These are phyloP conservation scores for Elongisporangium anandrum DNA, from an alignment of 352 stramenopile species.

Conservation along the genomic window DNA sequence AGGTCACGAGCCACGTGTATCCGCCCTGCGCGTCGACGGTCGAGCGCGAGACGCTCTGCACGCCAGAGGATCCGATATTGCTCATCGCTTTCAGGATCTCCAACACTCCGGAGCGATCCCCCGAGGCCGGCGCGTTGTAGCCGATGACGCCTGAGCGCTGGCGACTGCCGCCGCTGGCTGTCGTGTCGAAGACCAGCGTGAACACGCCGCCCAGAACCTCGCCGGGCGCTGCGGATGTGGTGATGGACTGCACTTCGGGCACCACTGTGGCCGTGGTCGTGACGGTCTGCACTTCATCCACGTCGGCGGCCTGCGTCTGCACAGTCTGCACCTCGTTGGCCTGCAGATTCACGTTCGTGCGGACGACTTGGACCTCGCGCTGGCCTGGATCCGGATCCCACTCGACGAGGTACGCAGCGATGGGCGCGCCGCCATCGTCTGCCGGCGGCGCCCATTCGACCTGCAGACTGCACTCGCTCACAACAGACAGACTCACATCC, in stretches of 20 bases:
- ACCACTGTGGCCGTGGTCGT: conserved; percentile 58
- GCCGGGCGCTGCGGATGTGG: conserved; percentile 74
- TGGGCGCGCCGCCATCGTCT: conserved; percentile 63
- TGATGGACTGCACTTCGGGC: conserved; percentile 82
- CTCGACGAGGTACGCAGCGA: conserved; percentile 85
- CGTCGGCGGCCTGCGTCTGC: conserved; percentile 72
- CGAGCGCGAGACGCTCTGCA: conserved; percentile 58
- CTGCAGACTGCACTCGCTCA: conserved; percentile 68
- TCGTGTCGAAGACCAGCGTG: conserved; percentile 91
- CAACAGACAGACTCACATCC: conserved; percentile 56
- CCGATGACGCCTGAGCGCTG: conserved; percentile 92
- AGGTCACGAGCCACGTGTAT: conserved; percentile 92
- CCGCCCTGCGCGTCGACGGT: conserved; percentile 75
- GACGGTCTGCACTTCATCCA: conserved; percentile 90
- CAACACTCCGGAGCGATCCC: conserved; percentile 39
- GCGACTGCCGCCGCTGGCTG: conserved; percentile 67
- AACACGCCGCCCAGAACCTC: conserved; percentile 87
- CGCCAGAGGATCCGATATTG: conserved; percentile 56
- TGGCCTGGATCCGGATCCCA: conserved; percentile 90
- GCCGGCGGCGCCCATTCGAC: conserved; percentile 72
- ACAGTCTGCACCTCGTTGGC: conserved; percentile 94
- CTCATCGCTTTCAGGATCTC: conserved; percentile 81
- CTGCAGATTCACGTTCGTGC: conserved; percentile 74
- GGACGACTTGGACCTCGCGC: conserved; percentile 87
- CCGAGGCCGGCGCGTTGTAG: conserved; percentile 60